Evolutionary conservation across 1,139 yeast genomes (phyloP), one percentile per base, ranked within the genome.

Genomic region (Spathaspora jeffriesii): DNA sequence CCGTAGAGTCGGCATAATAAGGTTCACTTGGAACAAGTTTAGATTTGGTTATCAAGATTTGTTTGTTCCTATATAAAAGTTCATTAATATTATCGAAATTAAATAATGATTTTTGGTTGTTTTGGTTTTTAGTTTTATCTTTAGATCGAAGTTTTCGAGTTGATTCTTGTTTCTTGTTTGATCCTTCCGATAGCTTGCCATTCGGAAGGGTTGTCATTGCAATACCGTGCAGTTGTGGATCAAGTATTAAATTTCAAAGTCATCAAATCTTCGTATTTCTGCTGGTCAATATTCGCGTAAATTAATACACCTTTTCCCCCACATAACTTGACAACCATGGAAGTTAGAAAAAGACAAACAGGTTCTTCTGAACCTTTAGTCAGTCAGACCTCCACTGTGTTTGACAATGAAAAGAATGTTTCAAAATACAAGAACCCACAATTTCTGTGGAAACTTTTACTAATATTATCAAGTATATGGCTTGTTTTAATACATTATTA

Each of bases 401-500:
- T n/a, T n/a, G n/a, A n/a, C n/a, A n/a, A n/a, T n/a, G n/a, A n/a
- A n/a, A n/a, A n/a, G n/a, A n/a, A n/a, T n/a, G n/a, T n/a, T n/a
- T n/a, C n/a, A n/a, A n/a, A n/a, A n/a, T n/a, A n/a, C 17, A 41
- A 15, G 20, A 18, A 21, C 4, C n/a, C 23, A 9, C 20, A n/a
- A 2, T 14, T 46, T 27, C 42, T 41, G 7, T 50, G 52, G 50
- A 15, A 21, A 8, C 18, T 45, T 8, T 8, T 52, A 5, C 45
- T 42, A 9, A 38, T 45, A 9, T 21, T 56, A 3, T 3, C 47
- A 10, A 17, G 52, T 2, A 48, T 51, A 4, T 85, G 90, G 90
- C 38, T 78, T 0, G 30, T 68, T 0, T 47, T 78, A 3, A 65
- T 86, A 2, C 84, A 82, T 55, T 81, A 81, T 59, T 79, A 75